Evolutionary conservation across 306 rosid genomes (phyloP), one percentile per base, ranked within the genome.

Genomic region (Ceratonia siliqua): DNA sequence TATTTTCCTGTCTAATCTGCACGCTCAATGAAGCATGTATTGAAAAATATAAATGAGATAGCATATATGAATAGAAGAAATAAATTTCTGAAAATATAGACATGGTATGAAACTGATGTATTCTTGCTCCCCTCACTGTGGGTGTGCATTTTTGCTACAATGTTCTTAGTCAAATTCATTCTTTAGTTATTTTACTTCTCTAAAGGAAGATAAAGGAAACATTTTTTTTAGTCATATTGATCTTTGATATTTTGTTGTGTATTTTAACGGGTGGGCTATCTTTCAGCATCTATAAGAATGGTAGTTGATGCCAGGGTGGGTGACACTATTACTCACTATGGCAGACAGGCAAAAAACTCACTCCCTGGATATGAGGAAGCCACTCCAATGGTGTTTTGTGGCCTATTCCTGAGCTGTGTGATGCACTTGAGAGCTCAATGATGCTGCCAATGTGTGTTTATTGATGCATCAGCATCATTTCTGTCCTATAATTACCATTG

Each of bases 261-360:
- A 57, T 74, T 70, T 54, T 65, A 62, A 57, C 76, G 89, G 97
- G 98, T 94, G 56, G 98, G 98, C 55, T 94, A 89, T 82, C 82
- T 94, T 70, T 89, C 98, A 49, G 98, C 98, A 75, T 94, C 98
- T 64, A 88, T 94, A 83, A 88, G 98, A 84, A 86, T 94, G 13
- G 98, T 94, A 27, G 97, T 96, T 46, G 98, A 94, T 88, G 98
- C 98, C 2, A 85, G 98, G 78, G 98, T 94, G 57, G 98, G 98
- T 22, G 97, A 94, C 81, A 94, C 98, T 8, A 76, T 94, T 62
- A 94, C 98, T 11, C 85, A 85, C 72, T 72, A 79, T 70, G 46
- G 80, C 8, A 84, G 90, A 73, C 83, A 73, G 86, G 98, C 98
- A 0, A 92, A 82, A 58, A 82, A 50, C n/a, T 88, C 89, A 6